Evolutionary conservation across 208 protist species (phyloP).

Genomic region (Trypanosoma conorhini): DNA sequence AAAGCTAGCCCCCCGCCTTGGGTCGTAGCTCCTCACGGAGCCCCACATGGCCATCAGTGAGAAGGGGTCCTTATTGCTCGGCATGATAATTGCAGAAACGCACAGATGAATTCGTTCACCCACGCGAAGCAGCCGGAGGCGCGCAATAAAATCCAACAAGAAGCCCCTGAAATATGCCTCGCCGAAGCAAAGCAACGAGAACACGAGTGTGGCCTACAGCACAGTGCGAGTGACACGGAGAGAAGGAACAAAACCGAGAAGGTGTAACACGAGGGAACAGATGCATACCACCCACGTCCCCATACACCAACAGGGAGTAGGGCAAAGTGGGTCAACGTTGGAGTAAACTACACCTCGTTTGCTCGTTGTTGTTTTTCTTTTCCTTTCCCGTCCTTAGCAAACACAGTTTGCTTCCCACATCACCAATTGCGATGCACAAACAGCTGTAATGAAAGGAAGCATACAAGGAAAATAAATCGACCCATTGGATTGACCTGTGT

Average conservation of each 20-base stretch:
- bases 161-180: neutral
- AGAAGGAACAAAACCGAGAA: neutral
- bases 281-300: neutral
- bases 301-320: neutral
- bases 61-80: conserved; percentile 71
- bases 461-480: neutral
- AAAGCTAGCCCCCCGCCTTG: conserved; percentile 83
- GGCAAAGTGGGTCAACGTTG: neutral
- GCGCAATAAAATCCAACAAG: neutral
- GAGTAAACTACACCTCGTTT: neutral
- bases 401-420: neutral
- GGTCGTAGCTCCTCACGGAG: conserved; percentile 74
- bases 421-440: neutral
- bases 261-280: neutral
- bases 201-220: neutral
- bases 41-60: conserved; percentile 92
- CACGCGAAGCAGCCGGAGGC: neutral
- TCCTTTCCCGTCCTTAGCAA: neutral
- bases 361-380: too few species aligned
- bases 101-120: neutral
- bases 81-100: conserved; percentile 13
- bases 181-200: neutral
- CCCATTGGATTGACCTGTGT: neutral
- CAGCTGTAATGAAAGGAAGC: neutral
- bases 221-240: neutral